Evolutionary conservation across 805 yeast species (phyloP), one percentile per base, ranked within the genome.

Genomic region (Monosporozyma servazzii): DNA sequence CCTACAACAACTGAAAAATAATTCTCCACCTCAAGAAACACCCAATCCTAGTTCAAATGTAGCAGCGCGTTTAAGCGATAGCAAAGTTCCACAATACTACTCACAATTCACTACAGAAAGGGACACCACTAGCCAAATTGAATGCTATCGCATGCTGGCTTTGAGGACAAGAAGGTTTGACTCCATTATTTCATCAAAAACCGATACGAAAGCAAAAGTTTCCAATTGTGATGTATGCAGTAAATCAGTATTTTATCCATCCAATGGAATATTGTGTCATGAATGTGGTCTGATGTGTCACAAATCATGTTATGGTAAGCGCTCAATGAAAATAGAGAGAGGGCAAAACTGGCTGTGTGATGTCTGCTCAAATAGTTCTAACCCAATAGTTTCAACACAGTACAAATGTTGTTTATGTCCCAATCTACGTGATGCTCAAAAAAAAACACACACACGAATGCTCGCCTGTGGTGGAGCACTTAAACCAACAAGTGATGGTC

Each of bases 211-310:
- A n/a, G 23, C 15, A 20, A 39, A 21, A 13, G 15, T 21, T 20
- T 2, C 44, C 3, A 20, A 20, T 5, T 41, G 44, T 21, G 29
- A 10, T 8, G 44, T 41, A 4, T 41, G 44, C 15, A 3, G 10
- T 21, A 13, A 21, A 13, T 20, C 27, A 21, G n/a, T 41, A 8
- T 21, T 41, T 13, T 18, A 20, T 41, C 27, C 29, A 15, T 41
- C 44, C 11, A 62, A 66, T 4, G 53, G 63, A 1, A 57, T 69
- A 3, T 67, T 74, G 0, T 88, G 96, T 64, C 60, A 72, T 2
- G 71, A 73, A 29, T 89, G 96, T 71, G 86, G 86, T 0, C 67
- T 87, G 31, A 74, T 74, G 50, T 88, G 83, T 2, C 96, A 89
- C 63, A 71, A 77, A 2, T 65, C 75, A 0, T 89, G 96, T 60